phyloP scores from a whole-genome alignment of 1,284 basidiomycete genomes.

The Anthracocystis setariae region DNA sequence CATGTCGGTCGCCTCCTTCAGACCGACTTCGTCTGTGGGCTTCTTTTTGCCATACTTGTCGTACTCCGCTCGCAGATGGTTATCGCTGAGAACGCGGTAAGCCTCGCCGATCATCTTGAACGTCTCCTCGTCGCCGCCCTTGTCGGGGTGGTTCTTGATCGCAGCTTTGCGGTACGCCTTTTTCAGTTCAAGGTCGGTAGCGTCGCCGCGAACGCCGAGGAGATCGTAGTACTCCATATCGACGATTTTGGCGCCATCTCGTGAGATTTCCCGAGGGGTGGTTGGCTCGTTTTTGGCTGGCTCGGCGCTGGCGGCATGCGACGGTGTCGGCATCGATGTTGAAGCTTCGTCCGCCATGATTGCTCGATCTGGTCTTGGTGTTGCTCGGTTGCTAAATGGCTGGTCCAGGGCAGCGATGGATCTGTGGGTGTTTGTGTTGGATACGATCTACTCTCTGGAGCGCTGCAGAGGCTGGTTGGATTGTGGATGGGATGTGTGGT shows the following conservation, averaged over 20 bases:
- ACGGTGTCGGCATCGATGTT: constrained; percentile 18
- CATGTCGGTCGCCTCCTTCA: constrained; percentile 68
- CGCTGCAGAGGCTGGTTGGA: no score
- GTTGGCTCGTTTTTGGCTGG: no score
- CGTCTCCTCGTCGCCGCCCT: constrained; percentile 66
- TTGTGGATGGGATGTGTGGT: not conserved
- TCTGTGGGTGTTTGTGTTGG: no score
- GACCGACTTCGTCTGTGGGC: constrained; percentile 66
- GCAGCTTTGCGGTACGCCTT: constrained; percentile 95
- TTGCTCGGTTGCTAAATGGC: no score
- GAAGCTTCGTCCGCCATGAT: constrained; percentile 45
- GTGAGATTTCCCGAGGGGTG: constrained; percentile 56
- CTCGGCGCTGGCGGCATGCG: constrained; percentile 12
- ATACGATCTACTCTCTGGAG: no score
- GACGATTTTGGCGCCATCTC: constrained; percentile 64
- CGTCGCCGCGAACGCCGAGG: constrained; percentile 65
- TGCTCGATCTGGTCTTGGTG: not conserved
- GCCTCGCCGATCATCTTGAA: constrained; percentile 73
- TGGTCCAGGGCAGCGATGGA: no score
- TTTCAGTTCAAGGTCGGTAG: constrained; percentile 80
- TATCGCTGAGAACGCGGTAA: constrained; percentile 64
- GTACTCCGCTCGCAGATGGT: constrained; percentile 88
- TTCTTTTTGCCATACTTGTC: constrained; percentile 89
- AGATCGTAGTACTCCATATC: constrained; percentile 68
- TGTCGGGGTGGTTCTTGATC: constrained; percentile 78